Evolutionary conservation across 2,329 filamentous ascomycete species (phyloP), one percentile per base, ranked within the genome.

Genomic region (Penicillium crustosum): DNA sequence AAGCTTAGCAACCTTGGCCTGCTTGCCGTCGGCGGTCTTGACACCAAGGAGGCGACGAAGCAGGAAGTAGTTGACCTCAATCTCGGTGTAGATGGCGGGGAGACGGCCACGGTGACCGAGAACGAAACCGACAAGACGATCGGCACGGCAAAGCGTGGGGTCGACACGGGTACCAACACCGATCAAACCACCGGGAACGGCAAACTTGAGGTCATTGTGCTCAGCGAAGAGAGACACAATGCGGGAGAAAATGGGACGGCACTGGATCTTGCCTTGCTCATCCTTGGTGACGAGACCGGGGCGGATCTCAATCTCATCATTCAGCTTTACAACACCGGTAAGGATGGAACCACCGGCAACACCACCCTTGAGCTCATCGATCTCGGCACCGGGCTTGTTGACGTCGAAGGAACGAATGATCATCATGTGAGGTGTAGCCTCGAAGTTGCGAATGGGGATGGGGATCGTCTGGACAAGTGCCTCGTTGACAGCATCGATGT

Each of bases 1-100:
- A 65, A 99, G 84, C 83, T 99, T 99, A 70, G 93, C 92, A 66
- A 99, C 94, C 88, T 99, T 99, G 73, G 93, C 93, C 80, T 97
- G 94, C 84, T 99, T 99, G 75, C 94, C 94, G 68, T 99, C 94
- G 62, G 93, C 92, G 47, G 94, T 96, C 81, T 95, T 93, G 71
- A 99, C 94, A 86, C 94, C 94, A 57, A 99, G 86, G 62, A 99
- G 84, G 70, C 94, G 86, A 70, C 93, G 90, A 63, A 99, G 88
- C 61, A 99, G 85, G 85, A 97, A 99, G 84, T 97, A 99, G 86
- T 97, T 97, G 78, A 97, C 93, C 81, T 99, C 94, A 61, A 99
- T 89, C 79, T 99, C 94, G 68, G 89, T 94, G 83, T 97, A 99
- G 77, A 99, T 97, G 74, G 94, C 91, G 49, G 94, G 94, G 25